Evolutionary conservation across 352 stramenopile genomes (phyloP).

Genomic region (Globisporangium paroecandrum): DNA sequence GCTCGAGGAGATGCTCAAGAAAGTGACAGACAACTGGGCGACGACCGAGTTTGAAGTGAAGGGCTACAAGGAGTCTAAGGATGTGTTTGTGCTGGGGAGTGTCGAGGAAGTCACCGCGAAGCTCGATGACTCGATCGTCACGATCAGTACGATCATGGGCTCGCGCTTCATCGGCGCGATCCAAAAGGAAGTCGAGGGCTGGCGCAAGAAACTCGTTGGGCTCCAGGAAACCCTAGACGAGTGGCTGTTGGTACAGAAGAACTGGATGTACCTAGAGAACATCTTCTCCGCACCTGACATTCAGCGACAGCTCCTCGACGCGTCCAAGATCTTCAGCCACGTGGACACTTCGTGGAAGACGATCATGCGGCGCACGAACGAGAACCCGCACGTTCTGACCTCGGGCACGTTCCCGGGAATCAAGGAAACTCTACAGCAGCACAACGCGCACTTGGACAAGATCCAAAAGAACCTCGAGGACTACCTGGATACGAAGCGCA

Average conservation of each 20-base stretch:
- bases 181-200: constrained; percentile 86
- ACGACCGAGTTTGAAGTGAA: constrained; percentile 92
- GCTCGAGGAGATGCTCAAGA: constrained; percentile 92
- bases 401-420: constrained; percentile 74
- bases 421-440: constrained; percentile 78
- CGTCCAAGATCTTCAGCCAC: constrained; percentile 88
- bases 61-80: constrained; percentile 91
- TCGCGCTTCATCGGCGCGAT: constrained; percentile 90
- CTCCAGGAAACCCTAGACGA: constrained; percentile 87
- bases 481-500: constrained; percentile 91
- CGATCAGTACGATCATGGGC: constrained; percentile 91
- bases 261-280: constrained; percentile 88
- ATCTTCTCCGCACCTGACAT: constrained; percentile 91
- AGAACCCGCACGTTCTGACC: constrained; percentile 85
- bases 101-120: constrained; percentile 89
- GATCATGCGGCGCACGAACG: constrained; percentile 88
- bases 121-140: constrained; percentile 92
- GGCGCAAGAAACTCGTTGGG: constrained; percentile 79
- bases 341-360: constrained; percentile 90
- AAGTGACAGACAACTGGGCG: constrained; percentile 89
- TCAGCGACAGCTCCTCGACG: constrained; percentile 86
- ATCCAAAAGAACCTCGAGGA: constrained; percentile 93
- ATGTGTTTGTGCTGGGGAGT: constrained; percentile 90
- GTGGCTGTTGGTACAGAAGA: constrained; percentile 86
- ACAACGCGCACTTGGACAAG: constrained; percentile 84